These are phyloP conservation scores for Candida piceae DNA, from an alignment of 805 yeast species.

Conservation along the genomic window DNA sequence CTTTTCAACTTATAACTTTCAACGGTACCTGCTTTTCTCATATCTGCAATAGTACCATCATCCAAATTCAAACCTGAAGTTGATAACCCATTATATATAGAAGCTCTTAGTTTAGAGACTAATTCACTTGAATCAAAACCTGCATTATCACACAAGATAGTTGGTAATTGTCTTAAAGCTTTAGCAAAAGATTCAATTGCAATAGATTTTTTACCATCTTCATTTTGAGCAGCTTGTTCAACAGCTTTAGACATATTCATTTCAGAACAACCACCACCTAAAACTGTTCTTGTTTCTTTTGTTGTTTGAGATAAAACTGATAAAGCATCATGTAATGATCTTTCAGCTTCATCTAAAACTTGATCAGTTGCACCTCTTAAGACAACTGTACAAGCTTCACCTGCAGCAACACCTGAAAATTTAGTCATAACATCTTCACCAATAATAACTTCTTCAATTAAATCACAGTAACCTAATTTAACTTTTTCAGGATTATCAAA, in stretches of 20 bases:
- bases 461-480: conserved; percentile 81
- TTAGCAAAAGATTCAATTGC: conserved; percentile 94
- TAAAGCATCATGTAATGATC: conserved; percentile 94
- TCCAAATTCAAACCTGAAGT: conserved; percentile 89
- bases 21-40: conserved; percentile 89
- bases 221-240: conserved; percentile 85
- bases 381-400: conserved; percentile 94
- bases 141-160: conserved; percentile 94
- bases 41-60: conserved; percentile 82
- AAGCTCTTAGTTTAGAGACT: conserved; percentile 83
- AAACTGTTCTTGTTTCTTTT: conserved; percentile 81
- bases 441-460: conserved; percentile 85
- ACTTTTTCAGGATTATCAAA: conserved; percentile 89
- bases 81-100: conserved; percentile 86
- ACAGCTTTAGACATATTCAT: conserved; percentile 97
- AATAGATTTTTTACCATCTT: conserved; percentile 85
- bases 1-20: conserved; percentile 89
- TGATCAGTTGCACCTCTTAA: conserved; percentile 98
- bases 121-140: conserved; percentile 93
- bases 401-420: conserved; percentile 93
- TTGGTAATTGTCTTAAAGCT: conserved; percentile 92
- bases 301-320: conserved; percentile 95
- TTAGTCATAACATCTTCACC: conserved; percentile 90
- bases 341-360: conserved; percentile 95
- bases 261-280: conserved; percentile 92